Evolutionary conservation across 768 basidiomycete genomes (phyloP).

Genomic region (Auricularia cornea): DNA sequence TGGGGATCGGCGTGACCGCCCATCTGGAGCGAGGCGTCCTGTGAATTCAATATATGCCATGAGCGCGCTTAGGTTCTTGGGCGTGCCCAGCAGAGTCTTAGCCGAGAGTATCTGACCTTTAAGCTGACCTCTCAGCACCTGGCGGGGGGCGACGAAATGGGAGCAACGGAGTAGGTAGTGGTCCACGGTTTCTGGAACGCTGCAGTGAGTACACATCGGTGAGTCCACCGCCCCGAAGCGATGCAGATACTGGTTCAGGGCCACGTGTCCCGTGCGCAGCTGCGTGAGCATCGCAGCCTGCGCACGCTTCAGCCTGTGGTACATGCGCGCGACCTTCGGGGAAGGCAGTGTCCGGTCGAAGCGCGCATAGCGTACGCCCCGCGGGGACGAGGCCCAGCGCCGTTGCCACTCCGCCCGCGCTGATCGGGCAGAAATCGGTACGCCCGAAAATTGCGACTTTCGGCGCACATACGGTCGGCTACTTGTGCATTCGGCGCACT

Average conservation of each 20-base stretch:
- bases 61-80: too few relatives aligned
- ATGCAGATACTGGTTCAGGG: slow-evolving; percentile 7
- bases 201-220: slow-evolving; percentile 4
- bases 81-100: too few relatives aligned
- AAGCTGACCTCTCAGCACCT: background rate
- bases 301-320: background rate
- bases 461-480: too few relatives aligned
- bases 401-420: background rate
- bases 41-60: too few relatives aligned
- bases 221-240: slow-evolving; percentile 4
- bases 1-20: too few relatives aligned
- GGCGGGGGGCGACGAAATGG: background rate
- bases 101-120: background rate
- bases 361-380: background rate
- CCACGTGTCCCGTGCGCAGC: slow-evolving; percentile 9
- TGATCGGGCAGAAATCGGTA: too few relatives aligned
- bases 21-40: too few relatives aligned
- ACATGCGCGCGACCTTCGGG: background rate
- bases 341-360: background rate
- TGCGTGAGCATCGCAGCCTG: slow-evolving; percentile 5
- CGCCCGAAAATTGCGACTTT: too few relatives aligned
- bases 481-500: too few relatives aligned
- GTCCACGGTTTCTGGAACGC: slow-evolving; percentile 4
- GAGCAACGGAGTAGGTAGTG: slow-evolving; percentile 10
- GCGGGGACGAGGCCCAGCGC: background rate